A percentile compares a stretch with the other conserved stretches of the same genome.
Conservation (phyloP, 2,329 filamentous ascomycete genomes). For the Talaromyces pinophilus region DNA sequence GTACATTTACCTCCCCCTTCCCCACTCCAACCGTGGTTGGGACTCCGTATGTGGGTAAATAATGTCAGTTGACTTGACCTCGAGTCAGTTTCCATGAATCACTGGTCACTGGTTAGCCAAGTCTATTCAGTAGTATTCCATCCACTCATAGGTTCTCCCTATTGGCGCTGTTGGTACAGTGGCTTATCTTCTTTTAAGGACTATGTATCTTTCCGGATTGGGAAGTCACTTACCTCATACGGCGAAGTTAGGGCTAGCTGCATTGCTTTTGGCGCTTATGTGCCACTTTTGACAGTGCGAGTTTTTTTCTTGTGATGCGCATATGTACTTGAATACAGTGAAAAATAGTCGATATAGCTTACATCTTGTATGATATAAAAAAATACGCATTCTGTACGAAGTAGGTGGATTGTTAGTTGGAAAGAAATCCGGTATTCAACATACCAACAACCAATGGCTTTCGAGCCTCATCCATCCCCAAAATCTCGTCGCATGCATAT, state of each 20-base stretch:
- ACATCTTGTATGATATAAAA: neutral
- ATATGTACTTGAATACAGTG: neutral
- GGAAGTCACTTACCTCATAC: neutral
- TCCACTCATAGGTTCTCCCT: no score
- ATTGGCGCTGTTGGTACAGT: no score
- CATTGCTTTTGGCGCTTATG: constrained; percentile 1
- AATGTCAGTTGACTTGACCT: neutral
- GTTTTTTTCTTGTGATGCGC: neutral
- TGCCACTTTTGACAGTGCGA: neutral
- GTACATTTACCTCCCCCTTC: neutral
- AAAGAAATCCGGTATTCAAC: neutral
- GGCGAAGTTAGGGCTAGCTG: neutral
- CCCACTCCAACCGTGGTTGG: no score
- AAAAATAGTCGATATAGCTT: neutral
- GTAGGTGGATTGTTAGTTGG: neutral
- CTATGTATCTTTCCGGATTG: neutral
- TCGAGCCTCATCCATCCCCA: neutral
- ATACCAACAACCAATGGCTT: neutral
- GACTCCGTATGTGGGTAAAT: no score
- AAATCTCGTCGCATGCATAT: neutral
- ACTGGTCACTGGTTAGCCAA: neutral
- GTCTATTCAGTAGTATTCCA: no score
- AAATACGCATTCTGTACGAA: neutral
- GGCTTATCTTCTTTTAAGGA: no score
- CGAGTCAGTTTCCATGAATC: neutral